Evolutionary conservation across 78 protist species (phyloP).

Genomic region (Creolimax fragrantissima): DNA sequence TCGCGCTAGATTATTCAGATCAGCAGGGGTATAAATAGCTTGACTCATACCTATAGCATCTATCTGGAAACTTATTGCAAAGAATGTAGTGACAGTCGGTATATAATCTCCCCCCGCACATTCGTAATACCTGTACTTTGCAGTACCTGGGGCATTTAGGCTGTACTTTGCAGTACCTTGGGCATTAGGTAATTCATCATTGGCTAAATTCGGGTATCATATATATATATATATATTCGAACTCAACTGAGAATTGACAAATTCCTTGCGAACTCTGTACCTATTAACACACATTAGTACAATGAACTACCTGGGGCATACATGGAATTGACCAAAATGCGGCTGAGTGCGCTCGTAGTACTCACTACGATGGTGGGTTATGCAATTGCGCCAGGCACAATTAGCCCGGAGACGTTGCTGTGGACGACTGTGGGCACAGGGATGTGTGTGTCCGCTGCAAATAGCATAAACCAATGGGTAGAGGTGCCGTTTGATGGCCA

Average conservation of each 20-base stretch:
- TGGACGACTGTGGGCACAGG: not conserved
- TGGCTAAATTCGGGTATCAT: not conserved
- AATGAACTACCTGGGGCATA: not conserved
- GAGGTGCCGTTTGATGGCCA: constrained; percentile 22
- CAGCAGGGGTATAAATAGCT: not conserved
- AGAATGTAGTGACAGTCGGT: too few species aligned
- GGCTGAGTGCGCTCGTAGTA: not conserved
- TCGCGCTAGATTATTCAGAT: not conserved
- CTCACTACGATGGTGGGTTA: constrained; percentile 15
- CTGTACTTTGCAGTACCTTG: not conserved
- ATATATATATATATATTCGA: not conserved
- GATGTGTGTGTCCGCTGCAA: constrained; percentile 2
- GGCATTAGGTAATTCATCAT: not conserved
- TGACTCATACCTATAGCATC: not conserved
- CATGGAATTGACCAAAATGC: constrained; percentile 8
- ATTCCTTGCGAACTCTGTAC: not conserved
- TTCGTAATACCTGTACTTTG: not conserved
- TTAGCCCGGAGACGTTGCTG: not conserved
- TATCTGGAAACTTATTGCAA: not conserved
- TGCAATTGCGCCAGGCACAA: not conserved
- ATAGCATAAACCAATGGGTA: not conserved
- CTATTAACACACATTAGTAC: not conserved
- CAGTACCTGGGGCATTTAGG: too few species aligned
- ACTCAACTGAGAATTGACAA: not conserved
- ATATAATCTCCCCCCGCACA: too few species aligned